Conservation (phyloP, 805 yeast species). For the Schizosaccharomyces osmophilus region DNA sequence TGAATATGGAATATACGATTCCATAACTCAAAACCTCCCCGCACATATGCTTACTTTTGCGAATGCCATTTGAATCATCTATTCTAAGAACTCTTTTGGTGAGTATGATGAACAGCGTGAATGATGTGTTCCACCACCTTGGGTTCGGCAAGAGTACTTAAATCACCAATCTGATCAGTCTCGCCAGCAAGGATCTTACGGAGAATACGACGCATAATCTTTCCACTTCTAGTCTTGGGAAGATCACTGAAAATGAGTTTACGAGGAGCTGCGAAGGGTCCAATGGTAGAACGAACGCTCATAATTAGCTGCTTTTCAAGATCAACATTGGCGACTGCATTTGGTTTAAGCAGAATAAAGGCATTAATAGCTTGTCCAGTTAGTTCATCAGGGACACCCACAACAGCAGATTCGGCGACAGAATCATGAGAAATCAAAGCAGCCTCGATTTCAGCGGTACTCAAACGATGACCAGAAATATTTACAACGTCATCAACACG, state of each 20-base stretch:
- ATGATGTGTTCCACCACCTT: constrained; percentile 58
- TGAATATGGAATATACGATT: too few relatives aligned
- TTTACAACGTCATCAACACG: constrained; percentile 97
- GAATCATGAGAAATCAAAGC: constrained; percentile 54
- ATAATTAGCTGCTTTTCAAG: constrained; percentile 48
- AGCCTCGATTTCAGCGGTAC: constrained; percentile 96
- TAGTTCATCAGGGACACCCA: constrained; percentile 79
- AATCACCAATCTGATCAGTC: constrained; percentile 79
- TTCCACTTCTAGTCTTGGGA: constrained; percentile 96
- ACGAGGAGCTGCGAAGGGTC: constrained; percentile 89
- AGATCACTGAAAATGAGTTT: constrained; percentile 65
- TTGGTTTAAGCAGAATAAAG: constrained; percentile 58
- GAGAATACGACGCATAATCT: constrained; percentile 92
- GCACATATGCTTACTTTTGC: too few relatives aligned
- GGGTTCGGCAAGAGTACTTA: constrained; percentile 73
- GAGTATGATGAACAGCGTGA: constrained; percentile 26
- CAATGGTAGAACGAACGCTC: constrained; percentile 78
- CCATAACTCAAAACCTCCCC: too few relatives aligned
- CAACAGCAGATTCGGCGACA: constrained; percentile 91
- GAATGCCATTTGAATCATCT: not conserved
- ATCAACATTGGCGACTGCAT: constrained; percentile 15
- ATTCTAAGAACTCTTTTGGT: not conserved
- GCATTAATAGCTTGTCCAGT: constrained; percentile 97
- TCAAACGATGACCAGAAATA: constrained; percentile 88
- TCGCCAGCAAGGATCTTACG: constrained; percentile 83